Conservation (phyloP, 305 asterid genomes). For the Withania somnifera region DNA sequence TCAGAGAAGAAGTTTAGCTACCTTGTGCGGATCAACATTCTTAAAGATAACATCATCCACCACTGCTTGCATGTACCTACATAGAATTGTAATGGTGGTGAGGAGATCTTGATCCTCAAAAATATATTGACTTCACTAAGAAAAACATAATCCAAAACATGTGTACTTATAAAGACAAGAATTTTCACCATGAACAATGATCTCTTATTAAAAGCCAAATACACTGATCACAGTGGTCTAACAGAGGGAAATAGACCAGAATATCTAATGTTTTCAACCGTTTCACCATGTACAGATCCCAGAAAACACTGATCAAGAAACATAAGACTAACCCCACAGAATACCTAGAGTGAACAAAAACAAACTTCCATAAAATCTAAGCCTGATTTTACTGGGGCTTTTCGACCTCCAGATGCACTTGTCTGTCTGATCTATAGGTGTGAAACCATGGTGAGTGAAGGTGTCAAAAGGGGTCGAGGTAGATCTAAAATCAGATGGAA, state of each 20-base stretch:
- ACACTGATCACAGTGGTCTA: neutral
- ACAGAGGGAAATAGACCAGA: neutral
- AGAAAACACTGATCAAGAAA: neutral
- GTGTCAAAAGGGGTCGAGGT: neutral
- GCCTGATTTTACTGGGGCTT: neutral
- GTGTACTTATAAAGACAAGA: neutral
- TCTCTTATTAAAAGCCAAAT: neutral
- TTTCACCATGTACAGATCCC: neutral
- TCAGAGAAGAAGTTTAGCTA: slow-evolving; percentile 18
- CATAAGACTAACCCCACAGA: neutral
- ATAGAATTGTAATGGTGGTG: slow-evolving; percentile 3
- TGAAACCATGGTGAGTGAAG: neutral
- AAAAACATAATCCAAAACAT: neutral
- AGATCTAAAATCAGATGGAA: neutral
- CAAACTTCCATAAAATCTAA: neutral
- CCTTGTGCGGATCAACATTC: slow-evolving; percentile 71
- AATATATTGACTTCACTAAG: neutral
- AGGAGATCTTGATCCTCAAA: slow-evolving; percentile 2
- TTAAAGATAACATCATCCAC: slow-evolving; percentile 69
- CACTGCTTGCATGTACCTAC: slow-evolving; percentile 97
- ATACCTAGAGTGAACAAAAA: neutral
- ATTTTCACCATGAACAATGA: neutral
- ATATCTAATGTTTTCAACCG: neutral
- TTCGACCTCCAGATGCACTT: neutral
- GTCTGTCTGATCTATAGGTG: neutral